Percentiles rank a stretch among this genome's conserved stretches.
These are phyloP conservation scores for Trypanosoma cruzi DNA, from an alignment of 208 protist species.

Conservation along the genomic window DNA sequence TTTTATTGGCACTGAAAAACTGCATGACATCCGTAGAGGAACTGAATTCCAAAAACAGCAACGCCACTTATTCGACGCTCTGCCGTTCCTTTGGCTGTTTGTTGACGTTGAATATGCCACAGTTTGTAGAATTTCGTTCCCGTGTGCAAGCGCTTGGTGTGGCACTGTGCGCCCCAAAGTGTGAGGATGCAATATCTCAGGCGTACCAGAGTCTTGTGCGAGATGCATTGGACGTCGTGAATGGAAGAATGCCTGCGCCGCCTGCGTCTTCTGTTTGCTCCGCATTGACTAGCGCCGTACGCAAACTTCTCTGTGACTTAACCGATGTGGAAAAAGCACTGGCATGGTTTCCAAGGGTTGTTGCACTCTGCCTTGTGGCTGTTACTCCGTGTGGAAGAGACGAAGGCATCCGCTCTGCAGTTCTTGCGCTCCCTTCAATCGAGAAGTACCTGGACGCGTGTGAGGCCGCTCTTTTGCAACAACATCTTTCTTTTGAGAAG, in stretches of 20 bases:
- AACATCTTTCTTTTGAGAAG: conserved; percentile 15
- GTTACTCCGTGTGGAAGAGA: conserved; percentile 18
- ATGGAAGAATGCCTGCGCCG: not conserved
- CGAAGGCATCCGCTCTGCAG: conserved; percentile 3
- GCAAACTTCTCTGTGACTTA: conserved; percentile 1
- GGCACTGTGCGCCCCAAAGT: conserved; percentile 11
- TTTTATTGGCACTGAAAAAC: not conserved
- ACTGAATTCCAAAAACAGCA: not conserved
- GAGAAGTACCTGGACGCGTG: conserved; percentile 16
- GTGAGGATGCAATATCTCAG: not conserved
- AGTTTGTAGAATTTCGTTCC: conserved; percentile 3
- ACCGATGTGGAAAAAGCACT: conserved; percentile 12
- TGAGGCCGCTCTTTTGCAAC: conserved; percentile 18
- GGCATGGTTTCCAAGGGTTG: conserved; percentile 17
- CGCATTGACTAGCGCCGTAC: not conserved
- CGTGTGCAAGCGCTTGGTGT: conserved; percentile 2
- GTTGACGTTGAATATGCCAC: not conserved
- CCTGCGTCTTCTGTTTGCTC: not conserved
- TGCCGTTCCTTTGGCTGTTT: conserved; percentile 21
- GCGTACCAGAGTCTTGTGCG: conserved; percentile 11
- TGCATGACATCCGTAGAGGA: conserved; percentile 1
- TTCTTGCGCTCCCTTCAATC: conserved; percentile 24
- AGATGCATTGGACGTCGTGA: conserved; percentile 13
- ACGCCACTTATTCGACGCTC: conserved; percentile 8
- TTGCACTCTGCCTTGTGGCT: conserved; percentile 14